phyloP scores from a whole-genome alignment of 768 basidiomycete genomes.

The Leccinum rimulosum region DNA sequence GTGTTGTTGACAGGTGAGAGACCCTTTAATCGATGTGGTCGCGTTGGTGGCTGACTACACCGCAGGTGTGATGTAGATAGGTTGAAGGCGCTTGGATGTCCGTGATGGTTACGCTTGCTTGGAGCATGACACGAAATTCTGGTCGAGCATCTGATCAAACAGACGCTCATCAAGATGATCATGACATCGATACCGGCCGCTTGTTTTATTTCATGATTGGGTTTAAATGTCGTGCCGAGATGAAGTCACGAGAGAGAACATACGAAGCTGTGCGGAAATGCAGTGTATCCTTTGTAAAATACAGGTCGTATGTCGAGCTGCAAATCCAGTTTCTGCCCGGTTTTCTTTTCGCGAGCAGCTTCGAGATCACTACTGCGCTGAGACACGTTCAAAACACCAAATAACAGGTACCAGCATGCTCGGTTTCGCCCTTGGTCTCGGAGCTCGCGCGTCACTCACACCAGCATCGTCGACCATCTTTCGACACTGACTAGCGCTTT shows the following conservation, averaged over 20 bases:
- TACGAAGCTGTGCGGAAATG: no score
- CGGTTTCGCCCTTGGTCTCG: no score
- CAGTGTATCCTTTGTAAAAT: neutral
- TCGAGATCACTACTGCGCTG: constrained; percentile 37
- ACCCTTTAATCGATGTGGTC: neutral
- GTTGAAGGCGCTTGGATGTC: neutral
- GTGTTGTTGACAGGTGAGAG: neutral
- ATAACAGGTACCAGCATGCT: no score
- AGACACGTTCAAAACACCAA: constrained; percentile 44
- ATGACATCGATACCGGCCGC: neutral
- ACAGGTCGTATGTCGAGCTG: neutral
- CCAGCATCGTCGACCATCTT: no score
- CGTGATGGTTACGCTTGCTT: neutral
- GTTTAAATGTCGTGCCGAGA: no score
- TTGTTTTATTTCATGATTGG: neutral
- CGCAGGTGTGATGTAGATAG: neutral
- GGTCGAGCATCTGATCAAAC: no score
- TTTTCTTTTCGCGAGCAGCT: neutral
- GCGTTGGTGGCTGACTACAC: neutral
- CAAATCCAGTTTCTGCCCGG: neutral
- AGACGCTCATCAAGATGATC: neutral
- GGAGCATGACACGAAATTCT: neutral
- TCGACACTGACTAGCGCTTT: no score
- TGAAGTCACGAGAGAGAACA: no score
- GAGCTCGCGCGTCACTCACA: no score